A percentile compares a stretch with the other conserved stretches of the same genome.
These are phyloP conservation scores for Diaporthe destruens DNA, from an alignment of 2,329 filamentous ascomycete genomes.

Conservation along the genomic window DNA sequence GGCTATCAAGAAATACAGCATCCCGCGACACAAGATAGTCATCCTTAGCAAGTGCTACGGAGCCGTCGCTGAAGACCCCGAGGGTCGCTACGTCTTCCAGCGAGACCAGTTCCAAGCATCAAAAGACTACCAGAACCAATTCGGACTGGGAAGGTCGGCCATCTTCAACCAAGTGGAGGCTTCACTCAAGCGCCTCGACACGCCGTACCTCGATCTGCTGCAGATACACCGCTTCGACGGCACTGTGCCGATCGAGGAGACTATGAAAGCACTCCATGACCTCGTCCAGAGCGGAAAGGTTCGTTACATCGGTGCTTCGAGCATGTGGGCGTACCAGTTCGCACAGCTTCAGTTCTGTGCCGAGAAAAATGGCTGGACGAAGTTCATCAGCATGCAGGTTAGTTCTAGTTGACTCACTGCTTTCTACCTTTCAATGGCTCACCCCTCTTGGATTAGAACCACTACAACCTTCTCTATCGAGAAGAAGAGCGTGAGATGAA, in stretches of 20 bases:
- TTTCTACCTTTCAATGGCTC: background rate
- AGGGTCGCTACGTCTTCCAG: slow-evolving; percentile 47
- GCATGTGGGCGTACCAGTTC: slow-evolving; percentile 67
- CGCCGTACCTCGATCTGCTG: slow-evolving; percentile 62
- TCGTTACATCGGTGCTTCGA: slow-evolving; percentile 64
- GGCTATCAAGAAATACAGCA: slow-evolving; percentile 73
- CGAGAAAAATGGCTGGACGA: slow-evolving; percentile 69
- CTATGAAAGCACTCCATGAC: slow-evolving; percentile 73
- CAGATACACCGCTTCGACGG: slow-evolving; percentile 73
- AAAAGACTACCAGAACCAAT: slow-evolving; percentile 56
- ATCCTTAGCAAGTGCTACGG: slow-evolving; percentile 70
- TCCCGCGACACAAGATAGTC: slow-evolving; percentile 74
- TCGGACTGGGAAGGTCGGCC: slow-evolving; percentile 52
- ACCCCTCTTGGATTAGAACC: slow-evolving; percentile 39
- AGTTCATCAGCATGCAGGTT: slow-evolving; percentile 72
- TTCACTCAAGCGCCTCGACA: slow-evolving; percentile 52
- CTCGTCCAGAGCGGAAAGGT: slow-evolving; percentile 70
- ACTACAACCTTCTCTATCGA: slow-evolving; percentile 72
- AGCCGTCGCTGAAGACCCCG: slow-evolving; percentile 53
- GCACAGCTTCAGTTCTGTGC: slow-evolving; percentile 68
- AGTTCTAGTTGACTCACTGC: background rate
- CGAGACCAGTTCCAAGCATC: slow-evolving; percentile 45
- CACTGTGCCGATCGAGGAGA: slow-evolving; percentile 67
- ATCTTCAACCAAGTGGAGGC: slow-evolving; percentile 57
- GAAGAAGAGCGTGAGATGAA: slow-evolving; percentile 69